phyloP scores from a whole-genome alignment of 257 asterid genomes.

The Przewalskia tangutica region DNA sequence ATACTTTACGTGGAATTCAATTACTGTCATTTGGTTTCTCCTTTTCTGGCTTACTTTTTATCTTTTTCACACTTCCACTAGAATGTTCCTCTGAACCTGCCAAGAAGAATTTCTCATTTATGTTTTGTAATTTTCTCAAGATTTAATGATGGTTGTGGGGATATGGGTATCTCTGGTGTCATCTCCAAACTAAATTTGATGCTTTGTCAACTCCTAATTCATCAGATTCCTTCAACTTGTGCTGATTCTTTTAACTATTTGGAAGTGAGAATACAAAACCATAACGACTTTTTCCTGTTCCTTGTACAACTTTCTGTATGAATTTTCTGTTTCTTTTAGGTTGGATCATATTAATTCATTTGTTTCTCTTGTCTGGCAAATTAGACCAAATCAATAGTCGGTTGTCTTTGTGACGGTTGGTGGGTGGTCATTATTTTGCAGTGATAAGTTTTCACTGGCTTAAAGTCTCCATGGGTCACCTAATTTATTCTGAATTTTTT shows the following conservation, averaged over 20 bases:
- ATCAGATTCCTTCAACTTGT: conserved; percentile 47
- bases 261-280: conserved; percentile 29
- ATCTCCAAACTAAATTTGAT: conserved; percentile 28
- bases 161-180: conserved; percentile 23
- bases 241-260: conserved; percentile 48
- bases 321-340: not conserved
- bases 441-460: not conserved
- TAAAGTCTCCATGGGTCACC: not conserved
- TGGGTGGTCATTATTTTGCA: not conserved
- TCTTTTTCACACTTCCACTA: conserved; percentile 17
- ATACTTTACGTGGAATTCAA: conserved; percentile 42
- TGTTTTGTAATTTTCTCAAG: no score
- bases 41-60: not conserved
- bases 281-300: not conserved
- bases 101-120: conserved; percentile 4
- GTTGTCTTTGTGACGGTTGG: conserved; percentile 3
- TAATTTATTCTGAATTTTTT: not conserved
- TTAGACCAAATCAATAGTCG: not conserved
- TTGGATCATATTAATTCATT: not conserved
- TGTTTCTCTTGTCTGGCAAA: not conserved
- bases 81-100: conserved; percentile 31
- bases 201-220: conserved; percentile 49
- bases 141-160: conserved; percentile 17
- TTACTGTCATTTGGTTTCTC: conserved; percentile 14
- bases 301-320: not conserved